Conservation (phyloP, 177 flowering plant species). For the Vitis hybrid region DNA sequence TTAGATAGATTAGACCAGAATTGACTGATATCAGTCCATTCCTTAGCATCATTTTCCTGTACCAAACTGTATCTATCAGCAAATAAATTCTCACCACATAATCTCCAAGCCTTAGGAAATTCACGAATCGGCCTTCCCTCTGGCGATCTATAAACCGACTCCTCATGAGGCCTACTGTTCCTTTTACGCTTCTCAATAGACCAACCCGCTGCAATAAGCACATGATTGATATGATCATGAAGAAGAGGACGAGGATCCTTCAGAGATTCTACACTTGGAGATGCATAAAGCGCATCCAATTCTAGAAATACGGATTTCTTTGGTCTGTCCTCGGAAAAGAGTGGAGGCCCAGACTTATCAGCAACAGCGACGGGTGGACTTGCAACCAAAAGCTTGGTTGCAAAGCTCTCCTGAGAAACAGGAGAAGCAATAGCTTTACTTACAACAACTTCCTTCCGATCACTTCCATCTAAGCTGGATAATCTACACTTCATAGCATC, state of each 20-base stretch:
- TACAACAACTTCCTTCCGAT: constrained; percentile 28
- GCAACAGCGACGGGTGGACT: constrained; percentile 25
- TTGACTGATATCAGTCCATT: constrained; percentile 53
- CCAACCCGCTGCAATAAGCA: constrained; percentile 76
- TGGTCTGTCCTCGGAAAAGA: constrained; percentile 24
- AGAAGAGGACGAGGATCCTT: constrained; percentile 67
- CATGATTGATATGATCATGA: constrained; percentile 39
- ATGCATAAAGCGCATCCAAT: constrained; percentile 20
- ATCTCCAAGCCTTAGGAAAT: constrained; percentile 69
- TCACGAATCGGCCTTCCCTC: constrained; percentile 49
- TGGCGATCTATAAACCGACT: constrained; percentile 61
- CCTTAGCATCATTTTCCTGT: constrained; percentile 32
- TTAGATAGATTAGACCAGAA: constrained; percentile 60
- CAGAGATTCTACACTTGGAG: constrained; percentile 22
- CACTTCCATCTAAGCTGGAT: constrained; percentile 24
- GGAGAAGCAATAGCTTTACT: constrained; percentile 51
- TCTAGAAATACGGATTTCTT: constrained; percentile 24
- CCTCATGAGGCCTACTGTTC: constrained; percentile 36
- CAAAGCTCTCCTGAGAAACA: constrained; percentile 63
- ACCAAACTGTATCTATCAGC: constrained; percentile 26
- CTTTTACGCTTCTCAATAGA: constrained; percentile 50
- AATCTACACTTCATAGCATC: constrained; percentile 20
- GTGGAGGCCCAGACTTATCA: constrained; percentile 26
- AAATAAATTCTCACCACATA: constrained; percentile 55
- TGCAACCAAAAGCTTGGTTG: constrained; percentile 37